A percentile compares a stretch with the other conserved stretches of the same genome.
These are phyloP conservation scores for Penicillium longicatenatum DNA, from an alignment of 495 filamentous ascomycete genomes.

Conservation along the genomic window DNA sequence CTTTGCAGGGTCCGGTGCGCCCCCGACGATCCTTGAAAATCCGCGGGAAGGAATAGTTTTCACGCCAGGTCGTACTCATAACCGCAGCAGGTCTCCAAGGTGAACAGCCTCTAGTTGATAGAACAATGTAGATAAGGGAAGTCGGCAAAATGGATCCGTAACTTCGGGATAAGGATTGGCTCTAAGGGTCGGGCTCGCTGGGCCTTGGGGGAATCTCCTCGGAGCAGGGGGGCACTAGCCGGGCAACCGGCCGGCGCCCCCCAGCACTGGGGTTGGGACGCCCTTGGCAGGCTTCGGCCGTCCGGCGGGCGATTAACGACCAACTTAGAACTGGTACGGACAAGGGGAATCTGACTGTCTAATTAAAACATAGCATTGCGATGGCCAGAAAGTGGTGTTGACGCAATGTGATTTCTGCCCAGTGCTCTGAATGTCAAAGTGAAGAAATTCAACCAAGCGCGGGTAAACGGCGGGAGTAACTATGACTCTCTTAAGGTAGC, in stretches of 20 bases:
- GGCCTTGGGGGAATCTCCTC: constrained; percentile 17
- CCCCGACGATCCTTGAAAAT: constrained; percentile 71
- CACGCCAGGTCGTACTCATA: constrained; percentile 67
- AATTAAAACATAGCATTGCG: constrained; percentile 66
- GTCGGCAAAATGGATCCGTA: constrained; percentile 73
- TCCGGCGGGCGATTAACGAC: constrained; percentile 64
- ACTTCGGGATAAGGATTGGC: constrained; percentile 73
- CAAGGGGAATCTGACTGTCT: constrained; percentile 78
- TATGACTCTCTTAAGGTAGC: constrained; percentile 74
- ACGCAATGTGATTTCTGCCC: constrained; percentile 81
- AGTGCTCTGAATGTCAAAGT: constrained; percentile 72
- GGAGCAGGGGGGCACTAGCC: constrained; percentile 54
- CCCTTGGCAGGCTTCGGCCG: constrained; percentile 62
- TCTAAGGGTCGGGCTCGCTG: constrained; percentile 58
- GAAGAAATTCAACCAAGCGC: constrained; percentile 60
- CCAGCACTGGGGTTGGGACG: constrained; percentile 56
- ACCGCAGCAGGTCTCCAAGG: constrained; percentile 73
- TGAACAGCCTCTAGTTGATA: constrained; percentile 75
- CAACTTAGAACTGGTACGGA: constrained; percentile 71
- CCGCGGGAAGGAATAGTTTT: constrained; percentile 67
- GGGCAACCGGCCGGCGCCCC: constrained; percentile 52
- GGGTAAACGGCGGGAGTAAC: constrained; percentile 61
- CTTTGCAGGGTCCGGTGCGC: constrained; percentile 66
- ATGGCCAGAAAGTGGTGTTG: constrained; percentile 77
- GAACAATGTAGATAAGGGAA: constrained; percentile 70